These are phyloP conservation scores for Ophiocordyceps camponoti-rufipedis DNA, from an alignment of 2,329 filamentous ascomycete genomes.

Conservation along the genomic window DNA sequence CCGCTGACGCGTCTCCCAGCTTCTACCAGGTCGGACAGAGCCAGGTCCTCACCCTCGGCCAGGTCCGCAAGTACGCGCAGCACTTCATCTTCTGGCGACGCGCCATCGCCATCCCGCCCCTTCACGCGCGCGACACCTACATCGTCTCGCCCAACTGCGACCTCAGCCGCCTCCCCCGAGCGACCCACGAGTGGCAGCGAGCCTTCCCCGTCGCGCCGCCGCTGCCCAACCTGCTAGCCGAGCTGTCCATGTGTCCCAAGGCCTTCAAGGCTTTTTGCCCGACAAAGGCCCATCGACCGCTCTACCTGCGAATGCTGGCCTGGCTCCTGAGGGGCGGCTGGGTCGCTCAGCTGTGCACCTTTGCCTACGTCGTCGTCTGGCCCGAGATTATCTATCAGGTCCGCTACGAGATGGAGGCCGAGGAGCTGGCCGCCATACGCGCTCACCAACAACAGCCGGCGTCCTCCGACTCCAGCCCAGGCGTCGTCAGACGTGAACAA, in stretches of 20 bases:
- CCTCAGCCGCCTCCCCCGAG: conserved; percentile 48
- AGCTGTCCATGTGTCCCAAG: conserved; percentile 62
- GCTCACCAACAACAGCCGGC: conserved; percentile 1
- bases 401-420: conserved; percentile 49
- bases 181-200: conserved; percentile 53
- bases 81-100: conserved; percentile 95
- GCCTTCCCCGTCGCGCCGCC: conserved; percentile 71
- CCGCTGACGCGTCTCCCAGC: conserved; percentile 9
- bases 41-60: conserved; percentile 55
- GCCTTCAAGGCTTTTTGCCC: conserved; percentile 74
- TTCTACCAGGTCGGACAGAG: conserved; percentile 54
- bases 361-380: conserved; percentile 73
- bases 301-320: conserved; percentile 79
- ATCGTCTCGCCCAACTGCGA: conserved; percentile 84
- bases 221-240: conserved; percentile 71
- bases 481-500: not conserved
- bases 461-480: not conserved
- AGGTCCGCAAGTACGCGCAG: conserved; percentile 73
- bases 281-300: conserved; percentile 68
- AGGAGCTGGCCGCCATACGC: conserved; percentile 30
- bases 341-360: conserved; percentile 85
- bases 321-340: conserved; percentile 88
- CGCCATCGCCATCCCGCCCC: conserved; percentile 75
- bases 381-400: conserved; percentile 71
- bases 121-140: conserved; percentile 80